These are phyloP conservation scores for Diplodia seriata DNA, from an alignment of 2,329 filamentous ascomycete genomes.

Conservation along the genomic window DNA sequence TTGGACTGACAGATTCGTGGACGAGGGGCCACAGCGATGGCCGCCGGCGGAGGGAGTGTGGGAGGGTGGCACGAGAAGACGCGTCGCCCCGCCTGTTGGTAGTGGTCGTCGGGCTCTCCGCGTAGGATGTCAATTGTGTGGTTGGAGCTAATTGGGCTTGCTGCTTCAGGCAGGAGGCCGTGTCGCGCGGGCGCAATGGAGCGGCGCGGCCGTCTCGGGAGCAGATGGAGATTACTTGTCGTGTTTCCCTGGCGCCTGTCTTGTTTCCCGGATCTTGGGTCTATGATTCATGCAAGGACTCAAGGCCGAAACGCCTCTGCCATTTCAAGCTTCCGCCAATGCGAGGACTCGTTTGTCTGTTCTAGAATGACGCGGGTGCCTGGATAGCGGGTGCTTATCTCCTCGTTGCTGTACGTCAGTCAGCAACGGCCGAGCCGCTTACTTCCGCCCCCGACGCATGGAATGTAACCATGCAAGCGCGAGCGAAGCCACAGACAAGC, in stretches of 20 bases:
- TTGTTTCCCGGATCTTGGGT: neutral
- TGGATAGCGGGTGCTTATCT: neutral
- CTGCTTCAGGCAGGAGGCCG: conserved; percentile 17
- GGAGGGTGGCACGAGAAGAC: neutral
- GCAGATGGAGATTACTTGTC: neutral
- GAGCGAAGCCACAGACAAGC: conserved; percentile 16
- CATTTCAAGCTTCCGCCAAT: neutral
- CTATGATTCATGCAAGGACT: neutral
- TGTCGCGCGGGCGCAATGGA: neutral
- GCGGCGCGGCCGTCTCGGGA: neutral
- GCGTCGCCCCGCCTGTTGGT: no score
- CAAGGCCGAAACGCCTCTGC: neutral
- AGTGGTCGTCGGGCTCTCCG: neutral
- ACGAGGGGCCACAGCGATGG: neutral
- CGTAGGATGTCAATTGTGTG: neutral
- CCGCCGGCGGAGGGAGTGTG: neutral
- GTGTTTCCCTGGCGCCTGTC: neutral
- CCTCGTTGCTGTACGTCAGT: conserved; percentile 3
- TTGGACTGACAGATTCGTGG: neutral
- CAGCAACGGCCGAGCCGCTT: neutral
- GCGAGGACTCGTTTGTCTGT: neutral
- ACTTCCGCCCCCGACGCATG: conserved; percentile 3
- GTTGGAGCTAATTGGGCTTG: neutral
- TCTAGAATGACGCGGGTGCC: neutral
- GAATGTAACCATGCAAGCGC: neutral